Conservation (phyloP, 2,329 filamentous ascomycete species). For the Elsinoe ampelina region DNA sequence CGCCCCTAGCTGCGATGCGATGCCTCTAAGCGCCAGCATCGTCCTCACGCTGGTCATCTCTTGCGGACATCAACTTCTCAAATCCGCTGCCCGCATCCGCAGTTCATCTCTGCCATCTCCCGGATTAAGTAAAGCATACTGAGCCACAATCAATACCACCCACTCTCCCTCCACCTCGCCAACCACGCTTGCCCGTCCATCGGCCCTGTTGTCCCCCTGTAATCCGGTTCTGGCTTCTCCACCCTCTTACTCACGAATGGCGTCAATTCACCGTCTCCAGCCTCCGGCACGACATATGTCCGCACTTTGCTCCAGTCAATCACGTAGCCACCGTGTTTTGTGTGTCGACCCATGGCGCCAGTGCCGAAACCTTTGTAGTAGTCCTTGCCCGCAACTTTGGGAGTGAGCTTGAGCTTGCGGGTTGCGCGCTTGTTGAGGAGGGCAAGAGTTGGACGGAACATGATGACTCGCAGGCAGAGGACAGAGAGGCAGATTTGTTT, state of each 20-base stretch:
- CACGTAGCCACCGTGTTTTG: constrained; percentile 71
- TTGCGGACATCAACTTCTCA: neutral
- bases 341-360: constrained; percentile 78
- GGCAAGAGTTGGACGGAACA: constrained; percentile 1
- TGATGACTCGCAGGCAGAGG: constrained; percentile 43
- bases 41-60: no score
- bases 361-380: constrained; percentile 96
- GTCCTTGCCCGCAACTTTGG: constrained; percentile 84
- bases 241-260: constrained; percentile 65
- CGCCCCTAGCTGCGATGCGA: no score
- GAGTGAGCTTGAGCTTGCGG: constrained; percentile 71
- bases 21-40: no score
- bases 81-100: neutral
- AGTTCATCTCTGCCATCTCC: neutral
- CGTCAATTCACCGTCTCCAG: constrained; percentile 63
- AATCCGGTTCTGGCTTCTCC: constrained; percentile 31
- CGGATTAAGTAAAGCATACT: neutral
- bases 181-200: constrained; percentile 8
- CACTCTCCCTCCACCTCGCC: constrained; percentile 3
- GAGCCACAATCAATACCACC: neutral
- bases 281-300: constrained; percentile 72
- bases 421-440: constrained; percentile 42
- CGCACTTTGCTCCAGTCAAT: constrained; percentile 83
- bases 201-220: neutral
- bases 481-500: neutral